A percentile compares a stretch with the other conserved stretches of the same genome.
Evolutionary conservation across 345 rosid species (phyloP).

Genomic region (Euclidium syriacum): DNA sequence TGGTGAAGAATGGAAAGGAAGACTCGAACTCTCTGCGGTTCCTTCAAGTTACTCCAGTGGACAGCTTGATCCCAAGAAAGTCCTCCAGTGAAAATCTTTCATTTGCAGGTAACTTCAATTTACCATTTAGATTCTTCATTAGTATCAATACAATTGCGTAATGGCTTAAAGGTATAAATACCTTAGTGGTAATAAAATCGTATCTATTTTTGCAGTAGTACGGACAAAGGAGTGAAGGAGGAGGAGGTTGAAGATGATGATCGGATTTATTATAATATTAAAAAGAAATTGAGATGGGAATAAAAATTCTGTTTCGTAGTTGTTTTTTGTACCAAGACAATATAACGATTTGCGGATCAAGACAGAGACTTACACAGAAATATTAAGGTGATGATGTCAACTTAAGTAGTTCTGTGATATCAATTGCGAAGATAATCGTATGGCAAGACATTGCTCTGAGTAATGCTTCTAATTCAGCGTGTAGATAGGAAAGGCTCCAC

Average conservation of each 20-base stretch:
- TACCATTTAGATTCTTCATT: constrained; percentile 7
- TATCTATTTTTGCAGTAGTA: constrained; percentile 15
- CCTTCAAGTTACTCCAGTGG: constrained; percentile 96
- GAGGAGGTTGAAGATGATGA: constrained; percentile 2
- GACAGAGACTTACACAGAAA: background rate
- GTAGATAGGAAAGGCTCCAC: too few relatives aligned
- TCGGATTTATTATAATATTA: background rate
- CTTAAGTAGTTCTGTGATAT: too few relatives aligned
- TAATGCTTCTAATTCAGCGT: too few relatives aligned
- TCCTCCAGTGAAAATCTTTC: constrained; percentile 49
- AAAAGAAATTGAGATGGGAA: constrained; percentile 17
- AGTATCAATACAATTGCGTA: too few relatives aligned
- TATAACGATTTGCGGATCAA: constrained; percentile 4
- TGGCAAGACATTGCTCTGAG: too few relatives aligned
- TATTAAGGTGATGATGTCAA: too few relatives aligned
- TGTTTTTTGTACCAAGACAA: constrained; percentile 4
- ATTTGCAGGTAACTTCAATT: constrained; percentile 12
- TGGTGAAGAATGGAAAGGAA: constrained; percentile 95
- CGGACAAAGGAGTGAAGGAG: constrained; percentile 8
- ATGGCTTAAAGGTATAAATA: too few relatives aligned
- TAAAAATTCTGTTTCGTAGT: constrained; percentile 12
- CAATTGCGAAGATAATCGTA: too few relatives aligned
- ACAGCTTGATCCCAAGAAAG: constrained; percentile 89
- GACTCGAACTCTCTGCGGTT: constrained; percentile 81
- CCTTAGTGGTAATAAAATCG: background rate